Evolutionary conservation across 148 eudicot species (phyloP).

Genomic region (Persicaria tinctoria): DNA sequence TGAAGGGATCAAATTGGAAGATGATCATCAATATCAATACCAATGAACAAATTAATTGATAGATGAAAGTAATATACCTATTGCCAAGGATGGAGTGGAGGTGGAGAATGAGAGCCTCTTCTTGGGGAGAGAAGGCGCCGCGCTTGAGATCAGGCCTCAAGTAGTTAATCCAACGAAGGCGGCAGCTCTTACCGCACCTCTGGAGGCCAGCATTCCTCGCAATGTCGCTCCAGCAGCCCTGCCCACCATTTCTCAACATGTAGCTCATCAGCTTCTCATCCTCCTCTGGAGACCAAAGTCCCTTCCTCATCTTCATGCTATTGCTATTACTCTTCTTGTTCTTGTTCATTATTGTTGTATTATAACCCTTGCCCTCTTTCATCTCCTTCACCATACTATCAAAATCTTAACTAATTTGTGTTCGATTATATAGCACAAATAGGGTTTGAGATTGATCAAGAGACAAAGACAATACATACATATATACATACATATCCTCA

Average conservation of each 20-base stretch:
- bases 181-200: slow-evolving; percentile 77
- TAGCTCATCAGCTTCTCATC: slow-evolving; percentile 72
- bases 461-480: background rate
- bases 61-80: slow-evolving; percentile 31
- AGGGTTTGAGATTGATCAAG: background rate
- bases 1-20: too few species aligned
- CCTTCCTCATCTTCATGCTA: slow-evolving; percentile 44
- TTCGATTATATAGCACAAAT: background rate
- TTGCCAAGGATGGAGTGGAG: slow-evolving; percentile 70
- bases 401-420: slow-evolving; percentile 18
- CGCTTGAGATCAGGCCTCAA: slow-evolving; percentile 70
- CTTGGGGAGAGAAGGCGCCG: slow-evolving; percentile 64
- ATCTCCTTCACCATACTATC: slow-evolving; percentile 19
- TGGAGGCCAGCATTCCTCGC: slow-evolving; percentile 58
- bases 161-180: slow-evolving; percentile 72
- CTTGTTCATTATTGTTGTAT: background rate
- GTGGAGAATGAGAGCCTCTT: slow-evolving; percentile 58
- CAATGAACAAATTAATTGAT: background rate
- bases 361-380: background rate
- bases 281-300: slow-evolving; percentile 82
- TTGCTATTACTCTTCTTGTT: slow-evolving; percentile 11
- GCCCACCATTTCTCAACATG: slow-evolving; percentile 58
- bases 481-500: background rate
- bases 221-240: slow-evolving; percentile 83
- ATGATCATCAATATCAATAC: too few species aligned